These are phyloP conservation scores for Nymphaea colorata DNA, from an alignment of 164 flowering plant species.

Conservation along the genomic window DNA sequence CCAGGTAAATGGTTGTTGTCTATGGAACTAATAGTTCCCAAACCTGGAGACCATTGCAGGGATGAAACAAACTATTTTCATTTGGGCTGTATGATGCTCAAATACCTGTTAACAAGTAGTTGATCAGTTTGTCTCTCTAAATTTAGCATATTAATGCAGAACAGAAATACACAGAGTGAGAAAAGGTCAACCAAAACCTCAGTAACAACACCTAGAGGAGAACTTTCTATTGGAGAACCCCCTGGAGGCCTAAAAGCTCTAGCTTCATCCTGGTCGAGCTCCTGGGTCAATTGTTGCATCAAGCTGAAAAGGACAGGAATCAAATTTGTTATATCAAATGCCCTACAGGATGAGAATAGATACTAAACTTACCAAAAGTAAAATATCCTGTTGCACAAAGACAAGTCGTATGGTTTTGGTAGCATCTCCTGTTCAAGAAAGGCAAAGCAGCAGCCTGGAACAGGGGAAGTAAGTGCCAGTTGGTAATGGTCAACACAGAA, in stretches of 20 bases:
- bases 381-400: no score
- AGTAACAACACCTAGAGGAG: conserved; percentile 54
- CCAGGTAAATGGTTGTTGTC: conserved; percentile 48
- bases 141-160: no score
- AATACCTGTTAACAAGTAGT: conserved; percentile 35
- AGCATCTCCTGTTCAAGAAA: no score
- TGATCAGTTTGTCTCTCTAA: background rate
- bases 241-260: conserved; percentile 42
- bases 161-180: no score
- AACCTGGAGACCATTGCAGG: conserved; percentile 43
- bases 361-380: no score
- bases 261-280: conserved; percentile 66
- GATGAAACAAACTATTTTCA: conserved; percentile 44
- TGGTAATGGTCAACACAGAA: no score
- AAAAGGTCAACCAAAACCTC: background rate
- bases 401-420: no score
- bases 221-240: conserved; percentile 73
- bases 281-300: conserved; percentile 78
- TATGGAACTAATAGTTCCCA: conserved; percentile 42
- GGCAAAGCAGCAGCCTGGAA: no score
- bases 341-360: no score
- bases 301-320: conserved; percentile 28
- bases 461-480: no score
- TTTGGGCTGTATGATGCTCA: conserved; percentile 66
- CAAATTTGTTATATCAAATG: no score